Conservation (phyloP, 257 asterid species). For the Primulina tabacum region DNA sequence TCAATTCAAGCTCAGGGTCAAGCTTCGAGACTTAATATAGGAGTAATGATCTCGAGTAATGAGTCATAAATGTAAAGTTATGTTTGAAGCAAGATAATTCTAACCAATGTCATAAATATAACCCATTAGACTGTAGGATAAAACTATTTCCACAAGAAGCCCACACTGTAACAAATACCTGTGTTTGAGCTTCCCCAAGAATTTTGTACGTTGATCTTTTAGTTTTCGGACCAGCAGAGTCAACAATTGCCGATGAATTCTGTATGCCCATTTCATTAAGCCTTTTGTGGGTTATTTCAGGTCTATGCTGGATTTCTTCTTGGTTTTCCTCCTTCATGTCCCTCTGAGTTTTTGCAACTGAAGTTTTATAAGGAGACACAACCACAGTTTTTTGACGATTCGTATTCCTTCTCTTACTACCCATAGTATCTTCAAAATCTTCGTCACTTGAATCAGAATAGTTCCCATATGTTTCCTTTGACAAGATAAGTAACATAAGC, state of each 20-base stretch:
- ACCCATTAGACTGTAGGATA: constrained; percentile 7
- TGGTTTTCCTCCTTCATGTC: constrained; percentile 34
- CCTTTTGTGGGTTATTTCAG: constrained; percentile 29
- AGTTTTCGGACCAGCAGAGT: constrained; percentile 41
- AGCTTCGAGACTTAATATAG: too few relatives aligned
- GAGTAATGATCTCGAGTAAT: background rate
- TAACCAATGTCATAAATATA: constrained; percentile 2
- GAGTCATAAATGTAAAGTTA: constrained; percentile 9
- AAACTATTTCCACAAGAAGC: constrained; percentile 1
- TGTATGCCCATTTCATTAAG: constrained; percentile 27
- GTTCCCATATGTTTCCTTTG: constrained; percentile 80
- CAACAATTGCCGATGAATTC: constrained; percentile 31
- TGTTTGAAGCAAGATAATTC: constrained; percentile 14
- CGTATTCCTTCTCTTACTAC: constrained; percentile 47
- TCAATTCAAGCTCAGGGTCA: too few relatives aligned
- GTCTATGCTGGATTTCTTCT: constrained; percentile 24
- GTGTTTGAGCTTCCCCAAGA: constrained; percentile 58
- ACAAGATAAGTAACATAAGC: constrained; percentile 17
- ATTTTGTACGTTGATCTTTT: constrained; percentile 36
- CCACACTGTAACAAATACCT: constrained; percentile 48
- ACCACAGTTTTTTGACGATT: constrained; percentile 34
- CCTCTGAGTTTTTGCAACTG: constrained; percentile 17
- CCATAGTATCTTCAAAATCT: constrained; percentile 56
- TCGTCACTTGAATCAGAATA: constrained; percentile 88
- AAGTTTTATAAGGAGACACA: constrained; percentile 30